Conservation (phyloP, 1,139 yeast genomes). For the Diutina neorugosa region DNA sequence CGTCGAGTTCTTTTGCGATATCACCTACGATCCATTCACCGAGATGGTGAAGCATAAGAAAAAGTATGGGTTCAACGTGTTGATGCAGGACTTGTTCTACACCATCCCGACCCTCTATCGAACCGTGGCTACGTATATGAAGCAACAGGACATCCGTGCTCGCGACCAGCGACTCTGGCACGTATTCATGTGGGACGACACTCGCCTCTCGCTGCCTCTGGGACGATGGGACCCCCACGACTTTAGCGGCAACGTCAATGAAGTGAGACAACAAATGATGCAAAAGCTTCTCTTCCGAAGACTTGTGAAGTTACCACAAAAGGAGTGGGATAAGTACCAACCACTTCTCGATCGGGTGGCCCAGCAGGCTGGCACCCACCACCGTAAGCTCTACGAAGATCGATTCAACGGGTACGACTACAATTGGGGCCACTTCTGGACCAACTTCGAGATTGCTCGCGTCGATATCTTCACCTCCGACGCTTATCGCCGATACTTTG, state of each 20-base stretch:
- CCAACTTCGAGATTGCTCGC: constrained; percentile 83
- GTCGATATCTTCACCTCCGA: constrained; percentile 59
- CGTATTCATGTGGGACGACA: constrained; percentile 28
- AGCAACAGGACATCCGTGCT: constrained; percentile 21
- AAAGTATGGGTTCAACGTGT: constrained; percentile 73
- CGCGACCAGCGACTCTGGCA: constrained; percentile 46
- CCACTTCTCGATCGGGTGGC: constrained; percentile 10
- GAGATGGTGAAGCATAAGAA: constrained; percentile 64
- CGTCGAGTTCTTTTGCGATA: constrained; percentile 78
- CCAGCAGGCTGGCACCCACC: constrained; percentile 12
- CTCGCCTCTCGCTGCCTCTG: constrained; percentile 12
- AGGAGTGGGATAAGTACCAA: constrained; percentile 7
- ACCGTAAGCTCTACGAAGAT: constrained; percentile 34
- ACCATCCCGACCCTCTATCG: constrained; percentile 76
- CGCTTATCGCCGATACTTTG: constrained; percentile 51
- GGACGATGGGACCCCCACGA: constrained; percentile 14
- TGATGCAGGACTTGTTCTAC: constrained; percentile 60
- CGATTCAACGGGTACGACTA: constrained; percentile 55
- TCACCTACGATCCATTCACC: constrained; percentile 80
- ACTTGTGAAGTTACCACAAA: constrained; percentile 13
- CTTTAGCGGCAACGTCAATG: constrained; percentile 8
- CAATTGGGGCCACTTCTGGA: constrained; percentile 85
- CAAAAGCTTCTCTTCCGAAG: constrained; percentile 15
- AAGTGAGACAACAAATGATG: constrained; percentile 19
- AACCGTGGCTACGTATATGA: constrained; percentile 53